Conservation (phyloP, 2,329 filamentous ascomycete genomes). For the Xylariaceae sp. region DNA sequence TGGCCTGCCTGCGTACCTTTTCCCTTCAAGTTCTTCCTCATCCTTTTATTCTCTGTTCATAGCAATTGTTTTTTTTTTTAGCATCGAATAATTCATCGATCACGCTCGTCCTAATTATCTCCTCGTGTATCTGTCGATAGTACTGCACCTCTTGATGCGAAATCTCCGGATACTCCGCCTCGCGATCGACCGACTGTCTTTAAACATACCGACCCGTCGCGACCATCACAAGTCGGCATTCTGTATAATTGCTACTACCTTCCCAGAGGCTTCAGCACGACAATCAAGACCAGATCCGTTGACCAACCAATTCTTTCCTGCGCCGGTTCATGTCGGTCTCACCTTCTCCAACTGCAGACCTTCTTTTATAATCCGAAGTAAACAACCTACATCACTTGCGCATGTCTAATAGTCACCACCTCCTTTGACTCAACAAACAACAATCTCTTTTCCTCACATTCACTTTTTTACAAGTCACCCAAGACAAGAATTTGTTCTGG, state of each 20-base stretch:
- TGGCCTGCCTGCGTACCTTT: conserved; percentile 28
- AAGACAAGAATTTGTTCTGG: conserved; percentile 29
- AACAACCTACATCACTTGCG: neutral
- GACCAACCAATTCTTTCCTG: conserved; percentile 25
- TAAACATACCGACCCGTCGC: conserved; percentile 7
- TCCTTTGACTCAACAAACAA: conserved; percentile 22
- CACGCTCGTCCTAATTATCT: conserved; percentile 14
- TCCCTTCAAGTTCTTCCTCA: conserved; percentile 28
- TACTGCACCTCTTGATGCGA: conserved; percentile 19
- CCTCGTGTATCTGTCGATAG: conserved; percentile 1
- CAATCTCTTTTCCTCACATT: conserved; percentile 33
- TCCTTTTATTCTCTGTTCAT: conserved; percentile 33
- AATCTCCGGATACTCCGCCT: neutral
- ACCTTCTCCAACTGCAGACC: conserved; percentile 43
- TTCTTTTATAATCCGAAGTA: conserved; percentile 39
- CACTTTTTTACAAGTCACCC: conserved; percentile 23
- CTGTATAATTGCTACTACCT: conserved; percentile 8
- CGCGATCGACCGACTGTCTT: conserved; percentile 13
- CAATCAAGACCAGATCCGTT: conserved; percentile 2
- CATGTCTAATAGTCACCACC: conserved; percentile 17
- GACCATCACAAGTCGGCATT: conserved; percentile 11
- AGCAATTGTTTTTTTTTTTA: conserved; percentile 28
- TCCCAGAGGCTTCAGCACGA: neutral
- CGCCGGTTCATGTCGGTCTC: conserved; percentile 22
- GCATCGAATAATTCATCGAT: conserved; percentile 23